These are phyloP conservation scores for Hyaloscypha bicolor DNA, from an alignment of 495 filamentous ascomycete genomes.

Conservation along the genomic window DNA sequence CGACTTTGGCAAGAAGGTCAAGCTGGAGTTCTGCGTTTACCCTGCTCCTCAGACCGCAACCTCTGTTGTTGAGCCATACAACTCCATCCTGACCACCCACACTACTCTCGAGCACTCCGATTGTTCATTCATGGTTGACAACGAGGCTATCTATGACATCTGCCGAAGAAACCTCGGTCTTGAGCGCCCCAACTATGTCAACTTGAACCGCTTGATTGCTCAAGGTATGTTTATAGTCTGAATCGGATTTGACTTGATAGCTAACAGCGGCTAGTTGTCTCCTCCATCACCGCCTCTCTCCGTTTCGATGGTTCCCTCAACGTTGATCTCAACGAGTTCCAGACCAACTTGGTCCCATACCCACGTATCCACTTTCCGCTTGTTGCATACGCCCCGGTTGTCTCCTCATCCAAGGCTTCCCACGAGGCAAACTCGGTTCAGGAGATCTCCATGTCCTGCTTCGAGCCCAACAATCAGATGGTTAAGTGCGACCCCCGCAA, in stretches of 20 bases:
- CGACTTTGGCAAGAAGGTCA: slow-evolving; percentile 99
- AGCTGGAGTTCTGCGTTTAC: slow-evolving; percentile 99
- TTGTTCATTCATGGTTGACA: slow-evolving; percentile 99
- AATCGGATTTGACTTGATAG: not conserved
- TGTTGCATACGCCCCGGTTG: slow-evolving; percentile 91
- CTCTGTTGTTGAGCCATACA: slow-evolving; percentile 98
- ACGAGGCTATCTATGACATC: slow-evolving; percentile 99
- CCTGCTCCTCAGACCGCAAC: slow-evolving; percentile 95
- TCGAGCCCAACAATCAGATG: slow-evolving; percentile 87
- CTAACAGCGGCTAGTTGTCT: slow-evolving; percentile 66
- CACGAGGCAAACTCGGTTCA: slow-evolving; percentile 93
- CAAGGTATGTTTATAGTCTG: slow-evolving; percentile 61
- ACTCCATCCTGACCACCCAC: slow-evolving; percentile 98
- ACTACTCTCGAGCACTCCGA: slow-evolving; percentile 99
- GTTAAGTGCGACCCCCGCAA: slow-evolving; percentile 99
- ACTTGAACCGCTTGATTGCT: slow-evolving; percentile 97
- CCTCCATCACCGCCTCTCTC: slow-evolving; percentile 96
- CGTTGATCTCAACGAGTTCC: slow-evolving; percentile 99
- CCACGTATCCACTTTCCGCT: slow-evolving; percentile 99
- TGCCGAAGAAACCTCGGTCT: slow-evolving; percentile 96
- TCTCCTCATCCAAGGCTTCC: slow-evolving; percentile 89
- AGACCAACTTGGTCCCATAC: slow-evolving; percentile 98
- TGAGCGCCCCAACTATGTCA: slow-evolving; percentile 95
- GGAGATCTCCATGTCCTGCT: slow-evolving; percentile 89
- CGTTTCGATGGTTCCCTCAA: slow-evolving; percentile 99